A percentile compares a stretch with the other conserved stretches of the same genome.
phyloP scores from a whole-genome alignment of 2,329 filamentous ascomycete species.

The Cordyceps javanica region DNA sequence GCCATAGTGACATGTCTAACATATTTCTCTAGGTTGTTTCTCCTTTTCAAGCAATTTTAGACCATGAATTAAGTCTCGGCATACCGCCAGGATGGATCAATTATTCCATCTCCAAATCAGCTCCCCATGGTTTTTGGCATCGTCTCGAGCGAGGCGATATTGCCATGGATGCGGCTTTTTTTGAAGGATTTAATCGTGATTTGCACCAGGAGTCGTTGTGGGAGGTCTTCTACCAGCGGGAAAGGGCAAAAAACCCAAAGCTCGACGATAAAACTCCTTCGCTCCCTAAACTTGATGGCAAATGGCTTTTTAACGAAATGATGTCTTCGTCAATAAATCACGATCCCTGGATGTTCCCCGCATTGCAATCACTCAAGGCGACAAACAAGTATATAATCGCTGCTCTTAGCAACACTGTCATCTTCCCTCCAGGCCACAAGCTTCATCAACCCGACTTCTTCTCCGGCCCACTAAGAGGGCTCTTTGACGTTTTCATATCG shows the following conservation, averaged over 20 bases:
- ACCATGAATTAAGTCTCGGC: slow-evolving; percentile 71
- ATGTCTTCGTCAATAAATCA: slow-evolving; percentile 65
- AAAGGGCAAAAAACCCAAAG: slow-evolving; percentile 35
- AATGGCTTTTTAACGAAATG: slow-evolving; percentile 85
- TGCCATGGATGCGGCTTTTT: slow-evolving; percentile 68
- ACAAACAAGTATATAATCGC: slow-evolving; percentile 65
- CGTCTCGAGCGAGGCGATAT: slow-evolving; percentile 80
- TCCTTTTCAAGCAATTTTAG: slow-evolving; percentile 86
- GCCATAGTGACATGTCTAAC: not conserved
- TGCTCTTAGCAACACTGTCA: slow-evolving; percentile 83
- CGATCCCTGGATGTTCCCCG: slow-evolving; percentile 86
- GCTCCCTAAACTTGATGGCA: slow-evolving; percentile 67
- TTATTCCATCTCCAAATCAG: slow-evolving; percentile 73
- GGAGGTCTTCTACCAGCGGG: slow-evolving; percentile 54
- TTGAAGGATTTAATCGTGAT: slow-evolving; percentile 67
- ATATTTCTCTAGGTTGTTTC: slow-evolving; percentile 62
- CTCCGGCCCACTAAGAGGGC: slow-evolving; percentile 50
- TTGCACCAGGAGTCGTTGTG: slow-evolving; percentile 62
- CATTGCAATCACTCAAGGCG: slow-evolving; percentile 60
- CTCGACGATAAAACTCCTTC: slow-evolving; percentile 45
- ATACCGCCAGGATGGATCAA: slow-evolving; percentile 92
- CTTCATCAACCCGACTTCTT: slow-evolving; percentile 49
- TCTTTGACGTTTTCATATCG: slow-evolving; percentile 85
- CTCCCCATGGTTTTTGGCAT: slow-evolving; percentile 81
- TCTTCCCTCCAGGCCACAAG: slow-evolving; percentile 70